These are phyloP conservation scores for Pythium rishiriense DNA, from an alignment of 352 stramenopile genomes.

Conservation along the genomic window DNA sequence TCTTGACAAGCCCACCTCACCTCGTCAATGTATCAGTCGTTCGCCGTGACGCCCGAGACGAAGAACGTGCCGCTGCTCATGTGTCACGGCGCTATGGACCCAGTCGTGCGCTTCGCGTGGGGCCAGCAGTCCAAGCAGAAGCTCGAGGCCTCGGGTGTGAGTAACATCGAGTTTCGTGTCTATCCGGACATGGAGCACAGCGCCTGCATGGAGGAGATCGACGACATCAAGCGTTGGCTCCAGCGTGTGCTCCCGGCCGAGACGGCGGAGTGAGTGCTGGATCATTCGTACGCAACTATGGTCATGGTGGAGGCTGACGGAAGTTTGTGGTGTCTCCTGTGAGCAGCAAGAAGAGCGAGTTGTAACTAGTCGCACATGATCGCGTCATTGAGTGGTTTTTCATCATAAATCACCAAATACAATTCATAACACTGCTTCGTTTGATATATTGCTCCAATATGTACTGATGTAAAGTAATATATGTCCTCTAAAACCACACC, in stretches of 20 bases:
- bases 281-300: background rate
- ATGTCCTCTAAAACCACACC: no score
- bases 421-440: background rate
- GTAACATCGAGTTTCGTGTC: slow-evolving; percentile 59
- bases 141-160: slow-evolving; percentile 50
- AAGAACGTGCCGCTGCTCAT: slow-evolving; percentile 73
- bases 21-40: slow-evolving; percentile 31
- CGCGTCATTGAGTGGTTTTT: slow-evolving; percentile 3
- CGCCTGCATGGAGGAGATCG: slow-evolving; percentile 63
- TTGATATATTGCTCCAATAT: background rate
- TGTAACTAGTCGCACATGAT: slow-evolving; percentile 3
- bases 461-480: background rate
- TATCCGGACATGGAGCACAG: slow-evolving; percentile 71
- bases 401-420: background rate
- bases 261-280: background rate
- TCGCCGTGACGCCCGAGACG: slow-evolving; percentile 48
- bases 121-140: slow-evolving; percentile 59
- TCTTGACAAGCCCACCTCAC: background rate
- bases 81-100: slow-evolving; percentile 73
- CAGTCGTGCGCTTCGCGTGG: slow-evolving; percentile 64
- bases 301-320: no score
- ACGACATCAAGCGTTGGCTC: slow-evolving; percentile 67
- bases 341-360: slow-evolving; percentile 10
- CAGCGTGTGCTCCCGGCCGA: slow-evolving; percentile 32
- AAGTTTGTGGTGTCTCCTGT: no score